phyloP scores from a whole-genome alignment of 306 rosid species.

The Inga oerstediana region DNA sequence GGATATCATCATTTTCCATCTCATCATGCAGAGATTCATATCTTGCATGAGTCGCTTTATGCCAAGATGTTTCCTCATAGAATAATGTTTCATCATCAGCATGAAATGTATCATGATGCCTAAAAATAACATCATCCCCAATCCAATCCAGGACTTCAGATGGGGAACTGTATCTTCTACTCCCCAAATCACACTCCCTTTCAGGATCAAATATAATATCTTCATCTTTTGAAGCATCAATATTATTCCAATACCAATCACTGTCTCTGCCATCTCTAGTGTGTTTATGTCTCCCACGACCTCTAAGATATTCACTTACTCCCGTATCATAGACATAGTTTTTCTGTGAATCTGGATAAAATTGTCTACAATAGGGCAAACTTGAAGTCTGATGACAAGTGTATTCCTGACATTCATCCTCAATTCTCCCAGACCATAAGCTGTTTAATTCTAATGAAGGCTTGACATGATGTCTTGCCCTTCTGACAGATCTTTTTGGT shows the following conservation, averaged over 20 bases:
- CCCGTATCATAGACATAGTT: conserved; percentile 34
- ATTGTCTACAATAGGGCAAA: conserved; percentile 36
- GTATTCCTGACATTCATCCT: conserved; percentile 45
- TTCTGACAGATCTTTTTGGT: conserved; percentile 35
- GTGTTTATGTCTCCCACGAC: conserved; percentile 31
- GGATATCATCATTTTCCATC: conserved; percentile 39
- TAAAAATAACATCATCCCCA: conserved; percentile 39
- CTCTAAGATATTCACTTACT: conserved; percentile 38
- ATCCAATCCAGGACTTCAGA: conserved; percentile 50
- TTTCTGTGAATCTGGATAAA: conserved; percentile 38
- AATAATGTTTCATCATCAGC: conserved; percentile 31
- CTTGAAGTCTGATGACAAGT: conserved; percentile 25
- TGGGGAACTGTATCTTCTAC: conserved; percentile 35
- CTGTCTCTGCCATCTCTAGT: conserved; percentile 35
- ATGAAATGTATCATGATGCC: conserved; percentile 41
- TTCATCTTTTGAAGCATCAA: conserved; percentile 41
- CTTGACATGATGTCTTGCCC: conserved; percentile 40
- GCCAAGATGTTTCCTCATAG: conserved; percentile 25
- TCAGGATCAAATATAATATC: conserved; percentile 38
- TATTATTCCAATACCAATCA: conserved; percentile 40
- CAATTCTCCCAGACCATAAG: conserved; percentile 38
- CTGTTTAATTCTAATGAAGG: conserved; percentile 37
- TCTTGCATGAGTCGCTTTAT: conserved; percentile 28
- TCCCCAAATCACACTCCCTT: conserved; percentile 36
- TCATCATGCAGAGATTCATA: conserved; percentile 40